phyloP scores from a whole-genome alignment of 164 flowering plant species.

The Annona squamosa region DNA sequence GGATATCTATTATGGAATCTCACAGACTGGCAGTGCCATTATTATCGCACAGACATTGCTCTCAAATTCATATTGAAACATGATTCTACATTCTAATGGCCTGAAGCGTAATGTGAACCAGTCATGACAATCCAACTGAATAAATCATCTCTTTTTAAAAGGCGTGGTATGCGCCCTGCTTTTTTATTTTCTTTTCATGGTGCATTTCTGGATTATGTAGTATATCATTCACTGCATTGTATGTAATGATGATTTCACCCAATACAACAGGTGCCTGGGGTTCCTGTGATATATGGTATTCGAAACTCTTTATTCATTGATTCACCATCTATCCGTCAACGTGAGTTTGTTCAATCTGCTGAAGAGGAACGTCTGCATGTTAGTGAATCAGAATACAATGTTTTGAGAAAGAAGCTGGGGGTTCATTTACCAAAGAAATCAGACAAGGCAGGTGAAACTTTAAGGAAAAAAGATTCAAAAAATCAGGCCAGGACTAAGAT shows the following conservation, averaged over 20 bases:
- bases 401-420: slow-evolving; percentile 30
- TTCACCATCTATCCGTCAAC: slow-evolving; percentile 58
- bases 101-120: neutral
- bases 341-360: slow-evolving; percentile 41
- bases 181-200: neutral
- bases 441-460: slow-evolving; percentile 29
- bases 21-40: neutral
- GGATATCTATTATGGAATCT: too few species aligned
- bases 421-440: slow-evolving; percentile 18
- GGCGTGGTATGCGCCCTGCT: neutral
- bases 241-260: slow-evolving; percentile 1
- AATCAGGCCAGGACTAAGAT: slow-evolving; percentile 9
- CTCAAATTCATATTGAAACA: neutral
- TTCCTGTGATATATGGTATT: slow-evolving; percentile 65
- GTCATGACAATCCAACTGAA: neutral
- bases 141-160: neutral
- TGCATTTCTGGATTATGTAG: neutral
- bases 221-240: neutral
- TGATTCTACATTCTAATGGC: neutral
- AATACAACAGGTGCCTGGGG: slow-evolving; percentile 66
- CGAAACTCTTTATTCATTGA: slow-evolving; percentile 68
- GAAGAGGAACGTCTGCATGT: slow-evolving; percentile 64
- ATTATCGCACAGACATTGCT: neutral
- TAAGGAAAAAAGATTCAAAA: slow-evolving; percentile 12
- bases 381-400: slow-evolving; percentile 46